Evolutionary conservation across 176 grass and related monocot genomes (phyloP).

Genomic region (bread wheat (Triticum aestivum)): IWGSC_CS_RefSeq_v2.1 NC_057806.1:313859385-313859884

Average conservation of each 20-base stretch:
- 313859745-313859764: not conserved
- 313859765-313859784: slow-evolving; percentile 14
- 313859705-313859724: not conserved
- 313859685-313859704: not conserved
- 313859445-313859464: not conserved
- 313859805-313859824: not conserved
- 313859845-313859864: slow-evolving; percentile 6
- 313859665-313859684: not conserved
- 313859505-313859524: not conserved
- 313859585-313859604: not conserved
- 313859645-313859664: slow-evolving; percentile 11
- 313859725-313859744: not conserved
- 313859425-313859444: not conserved
- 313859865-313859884: not conserved
- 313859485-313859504: not conserved
- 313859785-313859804: not conserved
- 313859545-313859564: not conserved
- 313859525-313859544: not conserved
- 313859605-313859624: not conserved
- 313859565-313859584: not conserved
- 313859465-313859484: not conserved
- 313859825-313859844: not conserved
- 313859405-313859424: not conserved
- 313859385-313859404: not conserved
- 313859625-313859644: not conserved